Evolutionary conservation across 2,329 filamentous ascomycete species (phyloP).

Genomic region (Aspergillus puulaauensis): DNA sequence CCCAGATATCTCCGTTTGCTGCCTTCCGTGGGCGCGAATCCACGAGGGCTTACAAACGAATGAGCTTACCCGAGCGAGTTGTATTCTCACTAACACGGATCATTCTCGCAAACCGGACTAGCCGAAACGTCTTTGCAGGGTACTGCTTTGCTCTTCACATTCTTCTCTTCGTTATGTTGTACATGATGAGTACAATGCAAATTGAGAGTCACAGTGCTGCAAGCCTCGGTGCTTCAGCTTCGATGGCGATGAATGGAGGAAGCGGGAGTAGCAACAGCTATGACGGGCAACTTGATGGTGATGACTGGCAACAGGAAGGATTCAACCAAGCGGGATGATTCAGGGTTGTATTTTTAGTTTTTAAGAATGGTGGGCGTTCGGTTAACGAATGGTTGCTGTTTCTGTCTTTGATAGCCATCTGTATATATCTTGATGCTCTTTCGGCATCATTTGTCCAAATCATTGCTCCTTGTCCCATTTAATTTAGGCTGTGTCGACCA

Average conservation of each 20-base stretch:
- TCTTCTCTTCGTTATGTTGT: conserved; percentile 82
- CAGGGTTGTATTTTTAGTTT: conserved; percentile 5
- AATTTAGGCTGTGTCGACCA: neutral
- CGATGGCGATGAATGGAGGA: conserved; percentile 34
- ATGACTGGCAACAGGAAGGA: conserved; percentile 65
- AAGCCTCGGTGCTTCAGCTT: conserved; percentile 45
- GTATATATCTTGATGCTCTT: neutral
- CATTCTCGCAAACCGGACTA: conserved; percentile 84
- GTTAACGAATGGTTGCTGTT: neutral
- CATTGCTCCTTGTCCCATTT: neutral
- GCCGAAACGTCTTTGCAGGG: conserved; percentile 87
- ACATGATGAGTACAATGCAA: conserved; percentile 73
- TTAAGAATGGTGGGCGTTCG: neutral
- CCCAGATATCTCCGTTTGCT: conserved; percentile 91
- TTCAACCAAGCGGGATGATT: conserved; percentile 42
- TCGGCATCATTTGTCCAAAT: neutral
- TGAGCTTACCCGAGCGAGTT: conserved; percentile 86
- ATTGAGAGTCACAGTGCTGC: conserved; percentile 62
- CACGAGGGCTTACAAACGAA: conserved; percentile 83
- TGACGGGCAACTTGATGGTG: conserved; percentile 40
- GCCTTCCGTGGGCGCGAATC: conserved; percentile 94
- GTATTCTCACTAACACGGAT: conserved; percentile 90
- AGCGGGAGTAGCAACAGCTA: conserved; percentile 23
- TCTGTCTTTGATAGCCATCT: neutral
- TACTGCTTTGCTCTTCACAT: conserved; percentile 90